Conservation (phyloP, 208 protist genomes). For the Strigomonas culicis region DNA sequence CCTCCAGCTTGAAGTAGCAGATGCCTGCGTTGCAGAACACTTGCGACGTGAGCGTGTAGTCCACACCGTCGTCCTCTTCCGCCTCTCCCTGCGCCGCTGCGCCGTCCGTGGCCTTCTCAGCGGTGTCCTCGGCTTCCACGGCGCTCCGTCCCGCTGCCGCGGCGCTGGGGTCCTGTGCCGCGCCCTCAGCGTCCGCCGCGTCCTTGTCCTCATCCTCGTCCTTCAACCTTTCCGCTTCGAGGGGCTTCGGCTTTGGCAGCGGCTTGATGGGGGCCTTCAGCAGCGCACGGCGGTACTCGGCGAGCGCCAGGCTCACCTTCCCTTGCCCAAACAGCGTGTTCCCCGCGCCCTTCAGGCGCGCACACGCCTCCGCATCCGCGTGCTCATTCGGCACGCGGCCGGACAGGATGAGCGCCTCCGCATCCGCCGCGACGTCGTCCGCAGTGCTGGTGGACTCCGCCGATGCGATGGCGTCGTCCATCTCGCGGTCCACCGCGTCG, state of each 20-base stretch:
- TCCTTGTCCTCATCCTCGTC: not conserved
- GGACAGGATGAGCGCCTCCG: not conserved
- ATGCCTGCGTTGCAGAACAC: slow-evolving; percentile 84
- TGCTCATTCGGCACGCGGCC: not conserved
- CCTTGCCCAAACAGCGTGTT: slow-evolving; percentile 59
- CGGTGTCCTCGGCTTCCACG: not conserved
- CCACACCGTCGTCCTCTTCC: slow-evolving; percentile 30
- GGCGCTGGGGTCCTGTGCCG: not conserved
- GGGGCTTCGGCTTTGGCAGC: slow-evolving; percentile 10
- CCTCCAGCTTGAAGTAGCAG: slow-evolving; percentile 64
- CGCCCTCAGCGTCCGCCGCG: not conserved
- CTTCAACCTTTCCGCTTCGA: not conserved
- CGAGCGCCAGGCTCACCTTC: slow-evolving; percentile 58
- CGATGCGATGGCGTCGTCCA: no score
- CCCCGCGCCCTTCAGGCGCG: slow-evolving; percentile 57
- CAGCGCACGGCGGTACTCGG: slow-evolving; percentile 61
- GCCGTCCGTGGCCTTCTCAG: slow-evolving; percentile 6
- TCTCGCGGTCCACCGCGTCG: not conserved
- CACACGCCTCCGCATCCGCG: slow-evolving; percentile 27
- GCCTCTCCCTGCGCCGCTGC: slow-evolving; percentile 13
- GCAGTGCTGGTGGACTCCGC: not conserved
- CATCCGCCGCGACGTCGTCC: not conserved
- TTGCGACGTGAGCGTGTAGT: slow-evolving; percentile 83
- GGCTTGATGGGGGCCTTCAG: slow-evolving; percentile 60
- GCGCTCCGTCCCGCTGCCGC: no score